These are phyloP conservation scores for Ganoderma multipileum DNA, from an alignment of 1,284 basidiomycete genomes.

Conservation along the genomic window DNA sequence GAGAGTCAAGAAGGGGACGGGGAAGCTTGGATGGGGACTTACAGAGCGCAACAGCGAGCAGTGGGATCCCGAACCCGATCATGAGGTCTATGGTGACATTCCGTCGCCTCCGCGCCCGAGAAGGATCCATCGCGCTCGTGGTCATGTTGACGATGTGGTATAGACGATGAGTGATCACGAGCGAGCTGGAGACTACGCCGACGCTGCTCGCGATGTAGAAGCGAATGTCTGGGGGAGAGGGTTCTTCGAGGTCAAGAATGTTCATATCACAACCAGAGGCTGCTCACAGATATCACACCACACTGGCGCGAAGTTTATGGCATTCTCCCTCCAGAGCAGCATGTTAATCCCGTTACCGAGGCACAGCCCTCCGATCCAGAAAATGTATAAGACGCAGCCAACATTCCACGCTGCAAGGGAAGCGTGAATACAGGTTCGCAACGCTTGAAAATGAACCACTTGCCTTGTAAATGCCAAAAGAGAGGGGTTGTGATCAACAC, in stretches of 20 bases:
- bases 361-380: too few species aligned
- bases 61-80: constrained; percentile 46
- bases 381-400: constrained; percentile 50
- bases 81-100: constrained; percentile 44
- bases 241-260: not conserved
- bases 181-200: constrained; percentile 50
- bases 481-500: constrained; percentile 49
- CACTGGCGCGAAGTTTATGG: too few species aligned
- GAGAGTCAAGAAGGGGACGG: not conserved
- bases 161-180: constrained; percentile 57
- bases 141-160: constrained; percentile 50
- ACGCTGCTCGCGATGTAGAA: constrained; percentile 43
- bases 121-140: constrained; percentile 34
- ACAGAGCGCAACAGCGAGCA: constrained; percentile 46
- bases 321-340: too few species aligned
- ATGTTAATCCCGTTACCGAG: too few species aligned
- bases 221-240: constrained; percentile 30
- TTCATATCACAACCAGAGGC: not conserved
- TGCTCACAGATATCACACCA: constrained; percentile 53
- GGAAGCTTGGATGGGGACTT: constrained; percentile 23
- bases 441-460: constrained; percentile 10
- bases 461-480: constrained; percentile 65
- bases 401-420: constrained; percentile 46
- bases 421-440: constrained; percentile 1
- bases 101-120: constrained; percentile 40